Base-by-base conservation (phyloP, 1,284 basidiomycete species). In the Fomitopsis palustris region DNA sequence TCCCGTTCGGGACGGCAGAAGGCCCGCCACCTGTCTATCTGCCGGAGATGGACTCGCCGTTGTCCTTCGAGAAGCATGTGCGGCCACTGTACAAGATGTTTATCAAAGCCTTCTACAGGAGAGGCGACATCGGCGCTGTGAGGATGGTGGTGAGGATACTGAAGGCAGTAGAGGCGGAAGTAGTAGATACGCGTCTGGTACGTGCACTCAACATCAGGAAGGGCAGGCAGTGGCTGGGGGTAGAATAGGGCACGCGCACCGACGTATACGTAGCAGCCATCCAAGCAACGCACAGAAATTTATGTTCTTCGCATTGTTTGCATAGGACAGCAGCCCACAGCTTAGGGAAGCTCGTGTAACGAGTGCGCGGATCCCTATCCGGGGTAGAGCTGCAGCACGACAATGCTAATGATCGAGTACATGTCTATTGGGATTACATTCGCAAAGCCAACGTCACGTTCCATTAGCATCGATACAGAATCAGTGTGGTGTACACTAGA, bases 21-120 rank as follows among this genome's bases (percentile, higher is more conserved):
- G 42, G 56, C 23, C 21, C 53, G 9, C 25, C 42, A 4, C 33
- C 51, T 61, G 60, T 80, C 14, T 61, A 68, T 29, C 61, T 80
- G 37, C 73, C 77, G 8, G 67, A 69, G 42, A 59, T 80, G 17
- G 58, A 74, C 17, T 56, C 73, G 27, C 69, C 70, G 49, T 71
- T 86, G 53, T 81, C 78, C 6, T 87, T 84, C 59, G 69, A 73
- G 57, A 77, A 74, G 57, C 88, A 91, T 67, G 77, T 81, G 19
- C 73, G 76, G 60, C 88, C 88, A 31, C 62, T 90, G 70, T 87
- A 86, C 72, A 87, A 79, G 73, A 84, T 85, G 83, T 87, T 90
- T 69, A 79, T 87, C 67, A 85, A 81, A 68, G 84, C 81, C 35
- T 79, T 90, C 58, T 79, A 81, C 71, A 55, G 74, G 53, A 74